Evolutionary conservation across 345 rosid genomes (phyloP).

Genomic region (Barbarea vulgaris): DNA sequence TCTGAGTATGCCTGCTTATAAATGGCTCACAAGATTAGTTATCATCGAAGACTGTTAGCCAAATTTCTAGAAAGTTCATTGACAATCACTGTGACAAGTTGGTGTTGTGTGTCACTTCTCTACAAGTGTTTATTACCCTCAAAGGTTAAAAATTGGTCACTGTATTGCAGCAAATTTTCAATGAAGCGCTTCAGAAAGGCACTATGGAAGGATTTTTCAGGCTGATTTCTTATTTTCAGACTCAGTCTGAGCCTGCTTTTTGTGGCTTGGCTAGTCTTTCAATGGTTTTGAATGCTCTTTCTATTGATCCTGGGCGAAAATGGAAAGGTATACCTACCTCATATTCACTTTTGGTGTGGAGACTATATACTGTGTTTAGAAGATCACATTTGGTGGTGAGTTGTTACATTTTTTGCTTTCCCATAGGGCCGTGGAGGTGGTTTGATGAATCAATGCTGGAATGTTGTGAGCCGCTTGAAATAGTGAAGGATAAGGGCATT

Average conservation of each 20-base stretch:
- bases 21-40: neutral
- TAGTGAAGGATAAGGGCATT: conserved; percentile 79
- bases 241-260: conserved; percentile 92
- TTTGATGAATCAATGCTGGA: conserved; percentile 97
- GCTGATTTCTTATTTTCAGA: conserved; percentile 82
- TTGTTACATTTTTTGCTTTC: conserved; percentile 43
- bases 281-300: conserved; percentile 86
- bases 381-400: neutral
- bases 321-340: conserved; percentile 67
- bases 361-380: neutral
- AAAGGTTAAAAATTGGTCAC: neutral
- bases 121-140: neutral
- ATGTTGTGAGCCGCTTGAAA: conserved; percentile 89
- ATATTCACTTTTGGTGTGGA: neutral
- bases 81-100: neutral
- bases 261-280: conserved; percentile 91
- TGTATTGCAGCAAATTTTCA: conserved; percentile 64
- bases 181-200: conserved; percentile 80
- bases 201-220: conserved; percentile 93
- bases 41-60: neutral
- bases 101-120: neutral
- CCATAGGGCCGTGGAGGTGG: conserved; percentile 97
- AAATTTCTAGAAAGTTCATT: neutral
- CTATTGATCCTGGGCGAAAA: conserved; percentile 80
- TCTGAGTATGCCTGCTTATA: neutral